Conservation (phyloP, 805 yeast species). For the Torulaspora franciscae region DNA sequence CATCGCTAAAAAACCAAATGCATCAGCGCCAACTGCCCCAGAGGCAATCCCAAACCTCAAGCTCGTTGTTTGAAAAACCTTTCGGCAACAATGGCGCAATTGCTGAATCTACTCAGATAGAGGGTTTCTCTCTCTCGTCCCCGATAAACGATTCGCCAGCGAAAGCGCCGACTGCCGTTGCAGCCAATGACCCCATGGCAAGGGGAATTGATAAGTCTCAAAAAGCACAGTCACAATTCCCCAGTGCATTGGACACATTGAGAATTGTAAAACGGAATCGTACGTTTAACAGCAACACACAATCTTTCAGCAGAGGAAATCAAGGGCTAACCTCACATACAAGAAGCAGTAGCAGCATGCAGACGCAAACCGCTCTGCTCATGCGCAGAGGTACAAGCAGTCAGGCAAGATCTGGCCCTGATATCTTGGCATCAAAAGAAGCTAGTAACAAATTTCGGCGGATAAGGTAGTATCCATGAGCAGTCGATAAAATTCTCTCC, state of each 20-base stretch:
- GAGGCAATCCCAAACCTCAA: background rate
- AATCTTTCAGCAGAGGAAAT: slow-evolving; percentile 12
- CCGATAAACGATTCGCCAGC: background rate
- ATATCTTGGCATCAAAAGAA: background rate
- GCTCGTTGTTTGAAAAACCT: background rate
- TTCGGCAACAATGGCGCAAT: slow-evolving; percentile 4
- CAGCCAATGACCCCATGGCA: background rate
- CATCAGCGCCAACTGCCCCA: slow-evolving; percentile 1
- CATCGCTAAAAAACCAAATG: slow-evolving; percentile 10
- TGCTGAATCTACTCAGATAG: slow-evolving; percentile 19
- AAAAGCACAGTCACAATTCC: slow-evolving; percentile 16
- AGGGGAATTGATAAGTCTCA: background rate
- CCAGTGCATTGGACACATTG: slow-evolving; percentile 25
- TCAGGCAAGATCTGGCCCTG: slow-evolving; percentile 3
- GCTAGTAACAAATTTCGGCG: slow-evolving; percentile 11
- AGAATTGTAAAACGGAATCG: slow-evolving; percentile 24
- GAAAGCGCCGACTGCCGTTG: background rate
- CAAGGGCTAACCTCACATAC: slow-evolving; percentile 23
- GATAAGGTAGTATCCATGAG: slow-evolving; percentile 2
- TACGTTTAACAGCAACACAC: slow-evolving; percentile 14
- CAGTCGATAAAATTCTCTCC: slow-evolving; percentile 4
- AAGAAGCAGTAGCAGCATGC: slow-evolving; percentile 19
- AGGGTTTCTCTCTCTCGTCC: slow-evolving; percentile 1
- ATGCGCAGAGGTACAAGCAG: slow-evolving; percentile 11
- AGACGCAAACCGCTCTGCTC: slow-evolving; percentile 10